Base-by-base conservation (phyloP, 2,329 filamentous ascomycete genomes). In the Pseudogymnoascus sp. region DNA sequence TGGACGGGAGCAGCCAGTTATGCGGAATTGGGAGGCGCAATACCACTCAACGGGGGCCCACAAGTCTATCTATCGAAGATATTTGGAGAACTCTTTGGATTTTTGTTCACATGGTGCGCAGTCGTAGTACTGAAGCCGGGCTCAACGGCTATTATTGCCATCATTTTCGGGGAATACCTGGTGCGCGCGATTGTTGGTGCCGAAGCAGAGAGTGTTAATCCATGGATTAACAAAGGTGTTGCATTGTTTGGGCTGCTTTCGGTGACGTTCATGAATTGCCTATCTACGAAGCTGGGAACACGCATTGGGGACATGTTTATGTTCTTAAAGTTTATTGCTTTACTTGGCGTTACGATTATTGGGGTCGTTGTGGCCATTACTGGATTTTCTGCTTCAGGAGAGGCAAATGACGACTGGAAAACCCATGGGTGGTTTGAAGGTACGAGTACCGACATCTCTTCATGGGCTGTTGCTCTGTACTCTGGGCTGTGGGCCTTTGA, bases 161-260 rank as follows among this genome's bases (percentile, higher is more conserved):
- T 99, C 68, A 97, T 99, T 71, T 97, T 97, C 80, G 94, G 94
- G 44, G 94, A 99, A 76, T 99, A 99, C 72, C 79, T 96, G n/a
- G 91, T 97, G 61, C 84, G 92, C 55, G 92, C 92, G 12, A 82
- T 89, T 44, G 88, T 96, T 63, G 92, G 92, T 7, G 86, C 92
- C n/a, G 91, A 96, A 63, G 90, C 90, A 2, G 87, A 90, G 70
- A 85, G 86, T 25, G 83, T 92, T 62, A 94, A 85, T 71, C 84
- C 86, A 1, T 97, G 93, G 92, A 84, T 97, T 71, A 92, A 90
- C 79, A 99, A 97, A 78, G 83, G 81, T 2, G 90, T 97, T 33
- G 94, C 92, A 1, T 75, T 97, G 64, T 78, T 84, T 6, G 92
- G 90, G 2, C 78, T 99, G 36, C 74, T 89, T 2, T 33, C 86